Base-by-base conservation (phyloP, 805 yeast species). In the Myxozyma monticola region DNA sequence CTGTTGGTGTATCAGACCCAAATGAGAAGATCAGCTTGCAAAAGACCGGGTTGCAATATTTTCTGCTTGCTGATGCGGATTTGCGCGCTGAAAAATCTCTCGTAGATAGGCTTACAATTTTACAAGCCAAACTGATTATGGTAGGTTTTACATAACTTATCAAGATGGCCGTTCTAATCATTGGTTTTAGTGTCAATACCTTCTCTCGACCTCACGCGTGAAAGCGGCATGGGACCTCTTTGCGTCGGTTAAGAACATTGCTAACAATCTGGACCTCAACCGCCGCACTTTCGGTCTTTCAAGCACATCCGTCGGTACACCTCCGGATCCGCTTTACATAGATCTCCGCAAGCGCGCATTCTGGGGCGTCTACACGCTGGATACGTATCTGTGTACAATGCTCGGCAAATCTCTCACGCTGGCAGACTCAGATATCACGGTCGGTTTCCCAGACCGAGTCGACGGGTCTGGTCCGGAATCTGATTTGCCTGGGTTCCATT, bases 381-480 rank as follows among this genome's bases (percentile, higher is more conserved):
- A 53, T 9, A 39, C 55, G 17, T 38, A 53, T 30, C 33, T 53
- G 48, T 53, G 57, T 29, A 53, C 50, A 3, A 53, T 53, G 57
- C 48, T 53, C n/a, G 57, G 54, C n/a, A 53, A 44, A 17, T 39
- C 57, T 5, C 26, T 53, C 31, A 53, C 51, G 4, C 45, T 46
- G 48, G 39, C 51, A 7, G 57, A 53, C 7, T 51, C 44, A 20
- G 57, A 53, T 21, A 53, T 53, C 30, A 53, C 56, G 3, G 45
- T 42, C 20, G 54, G 37, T 6, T 39, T 21, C 14, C 54, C 54
- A 5, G 48, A 36, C 9, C 31, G 40, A 14, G 45, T 42, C 6
- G n/a, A n/a, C n/a, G n/a, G n/a, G n/a, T n/a, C n/a, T 20, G 47
- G 26, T 20, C n/a, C n/a, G n/a, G n/a, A n/a, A n/a, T 18, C 35